Conservation (phyloP, 306 rosid species). For the Malus domestica region DNA sequence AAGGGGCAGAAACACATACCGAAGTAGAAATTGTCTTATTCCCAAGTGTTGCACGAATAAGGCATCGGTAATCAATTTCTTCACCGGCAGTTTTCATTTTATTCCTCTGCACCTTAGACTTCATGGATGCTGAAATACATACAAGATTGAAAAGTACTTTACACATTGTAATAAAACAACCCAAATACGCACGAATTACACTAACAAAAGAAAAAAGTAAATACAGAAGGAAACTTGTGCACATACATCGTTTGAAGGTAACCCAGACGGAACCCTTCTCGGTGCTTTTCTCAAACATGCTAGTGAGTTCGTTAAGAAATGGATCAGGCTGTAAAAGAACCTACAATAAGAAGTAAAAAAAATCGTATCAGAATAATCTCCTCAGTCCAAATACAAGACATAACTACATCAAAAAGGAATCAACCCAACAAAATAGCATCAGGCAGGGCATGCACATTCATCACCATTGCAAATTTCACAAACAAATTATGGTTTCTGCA, state of each 20-base stretch:
- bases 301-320: slow-evolving; percentile 90
- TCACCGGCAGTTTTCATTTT: slow-evolving; percentile 60
- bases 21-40: slow-evolving; percentile 84
- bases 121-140: slow-evolving; percentile 56
- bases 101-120: slow-evolving; percentile 65
- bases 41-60: slow-evolving; percentile 88
- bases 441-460: background rate
- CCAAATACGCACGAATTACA: background rate
- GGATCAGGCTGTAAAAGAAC: slow-evolving; percentile 84
- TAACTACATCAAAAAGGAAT: background rate
- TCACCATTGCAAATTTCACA: background rate
- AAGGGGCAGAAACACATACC: slow-evolving; percentile 33
- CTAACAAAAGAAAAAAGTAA: background rate
- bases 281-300: slow-evolving; percentile 76
- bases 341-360: slow-evolving; percentile 25
- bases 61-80: slow-evolving; percentile 73
- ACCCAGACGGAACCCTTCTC: slow-evolving; percentile 96
- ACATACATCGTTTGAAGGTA: slow-evolving; percentile 87
- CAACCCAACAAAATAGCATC: background rate
- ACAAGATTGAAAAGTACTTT: slow-evolving; percentile 11
- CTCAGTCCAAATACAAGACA: background rate
- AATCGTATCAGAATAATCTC: background rate
- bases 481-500: background rate
- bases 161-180: background rate
- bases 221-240: background rate